phyloP scores from a whole-genome alignment of 306 rosid genomes.

The Fragaria vesca region DNA sequence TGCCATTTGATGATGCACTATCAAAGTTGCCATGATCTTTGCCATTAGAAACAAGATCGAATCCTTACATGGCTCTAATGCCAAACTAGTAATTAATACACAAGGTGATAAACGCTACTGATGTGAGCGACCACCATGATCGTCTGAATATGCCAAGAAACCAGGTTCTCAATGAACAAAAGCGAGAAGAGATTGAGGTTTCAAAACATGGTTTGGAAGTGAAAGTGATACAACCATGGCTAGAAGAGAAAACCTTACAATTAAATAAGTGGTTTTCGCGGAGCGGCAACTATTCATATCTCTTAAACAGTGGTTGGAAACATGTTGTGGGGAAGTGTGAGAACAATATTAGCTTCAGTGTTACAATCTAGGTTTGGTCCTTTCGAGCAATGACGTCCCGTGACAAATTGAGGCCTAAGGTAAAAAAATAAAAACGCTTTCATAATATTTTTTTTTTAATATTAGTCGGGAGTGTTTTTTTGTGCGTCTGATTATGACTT shows the following conservation, averaged over 20 bases:
- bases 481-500: too few species aligned
- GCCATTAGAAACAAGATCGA: neutral
- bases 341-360: neutral
- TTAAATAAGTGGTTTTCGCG: neutral
- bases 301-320: constrained; percentile 2
- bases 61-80: neutral
- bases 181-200: too few species aligned
- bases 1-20: neutral
- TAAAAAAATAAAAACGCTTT: too few species aligned
- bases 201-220: neutral
- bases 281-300: neutral
- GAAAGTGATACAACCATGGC: neutral
- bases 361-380: constrained; percentile 5
- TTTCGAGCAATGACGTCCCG: neutral
- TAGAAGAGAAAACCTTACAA: neutral
- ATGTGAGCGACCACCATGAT: neutral
- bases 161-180: neutral
- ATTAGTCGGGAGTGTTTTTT: too few species aligned
- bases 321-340: neutral
- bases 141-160: neutral
- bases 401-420: too few species aligned
- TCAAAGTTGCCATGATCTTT: neutral
- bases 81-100: neutral
- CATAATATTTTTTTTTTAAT: too few species aligned
- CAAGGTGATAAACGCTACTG: neutral